phyloP scores from a whole-genome alignment of 306 rosid species.

The Sesbania bispinosa region DNA sequence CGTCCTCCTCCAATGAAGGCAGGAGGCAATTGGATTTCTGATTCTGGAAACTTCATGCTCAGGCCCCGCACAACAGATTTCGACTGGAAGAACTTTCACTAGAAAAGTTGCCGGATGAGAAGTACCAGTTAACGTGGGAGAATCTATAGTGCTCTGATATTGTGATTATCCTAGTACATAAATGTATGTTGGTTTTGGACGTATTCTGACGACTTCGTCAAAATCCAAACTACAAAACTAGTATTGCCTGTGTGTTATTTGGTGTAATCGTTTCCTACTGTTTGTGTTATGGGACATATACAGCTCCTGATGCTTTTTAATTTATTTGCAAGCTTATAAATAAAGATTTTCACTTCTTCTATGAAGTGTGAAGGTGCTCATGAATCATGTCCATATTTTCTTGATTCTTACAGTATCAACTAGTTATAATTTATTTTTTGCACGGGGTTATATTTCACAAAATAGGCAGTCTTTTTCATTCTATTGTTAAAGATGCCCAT shows the following conservation, averaged over 20 bases:
- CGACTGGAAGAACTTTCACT: conserved; percentile 53
- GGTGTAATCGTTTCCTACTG: neutral
- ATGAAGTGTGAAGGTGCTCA: neutral
- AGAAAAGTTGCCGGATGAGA: conserved; percentile 77
- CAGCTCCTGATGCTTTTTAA: neutral
- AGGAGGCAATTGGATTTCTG: conserved; percentile 76
- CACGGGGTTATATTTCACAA: no score
- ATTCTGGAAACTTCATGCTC: conserved; percentile 55
- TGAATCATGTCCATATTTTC: neutral
- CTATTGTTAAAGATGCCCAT: no score
- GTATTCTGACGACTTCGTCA: neutral
- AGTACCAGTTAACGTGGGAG: neutral
- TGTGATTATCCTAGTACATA: neutral
- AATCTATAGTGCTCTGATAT: neutral
- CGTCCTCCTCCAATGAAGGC: conserved; percentile 78
- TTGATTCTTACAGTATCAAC: neutral
- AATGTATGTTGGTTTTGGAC: neutral
- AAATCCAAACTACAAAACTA: neutral
- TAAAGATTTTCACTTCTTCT: neutral
- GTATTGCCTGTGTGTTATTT: neutral
- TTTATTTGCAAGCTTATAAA: neutral
- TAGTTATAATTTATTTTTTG: no score
- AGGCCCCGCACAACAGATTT: conserved; percentile 57
- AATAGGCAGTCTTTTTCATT: no score
- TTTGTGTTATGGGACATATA: conserved; percentile 7